phyloP scores from a whole-genome alignment of 345 rosid genomes.

The Salix arbutifolia region DNA sequence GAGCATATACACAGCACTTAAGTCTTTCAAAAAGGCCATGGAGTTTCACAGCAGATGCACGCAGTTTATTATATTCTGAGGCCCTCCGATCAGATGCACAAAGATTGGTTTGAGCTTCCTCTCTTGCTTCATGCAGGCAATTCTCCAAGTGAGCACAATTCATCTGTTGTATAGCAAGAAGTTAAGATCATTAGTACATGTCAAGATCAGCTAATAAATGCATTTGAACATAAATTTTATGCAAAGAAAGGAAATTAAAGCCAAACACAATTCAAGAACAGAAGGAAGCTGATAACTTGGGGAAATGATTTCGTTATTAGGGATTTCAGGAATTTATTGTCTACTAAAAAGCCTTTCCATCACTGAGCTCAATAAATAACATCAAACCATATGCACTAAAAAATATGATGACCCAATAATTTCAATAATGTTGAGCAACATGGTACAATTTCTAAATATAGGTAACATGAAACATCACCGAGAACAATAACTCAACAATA shows the following conservation, averaged over 20 bases:
- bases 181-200: not conserved
- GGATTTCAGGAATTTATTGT: not conserved
- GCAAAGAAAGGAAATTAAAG: not conserved
- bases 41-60: constrained; percentile 86
- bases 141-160: constrained; percentile 97
- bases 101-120: constrained; percentile 95
- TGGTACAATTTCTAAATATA: not conserved
- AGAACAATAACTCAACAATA: not conserved
- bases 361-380: not conserved
- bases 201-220: not conserved
- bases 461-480: not conserved
- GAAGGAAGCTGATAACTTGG: too few relatives aligned
- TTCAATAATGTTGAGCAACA: not conserved
- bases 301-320: not conserved
- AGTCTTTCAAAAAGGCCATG: constrained; percentile 80
- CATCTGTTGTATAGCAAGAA: constrained; percentile 49
- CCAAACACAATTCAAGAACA: not conserved
- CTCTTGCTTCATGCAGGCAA: constrained; percentile 96
- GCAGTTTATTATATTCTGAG: constrained; percentile 70
- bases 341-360: not conserved
- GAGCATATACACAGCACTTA: constrained; percentile 51
- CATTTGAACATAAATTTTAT: not conserved
- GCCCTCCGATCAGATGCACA: constrained; percentile 92
- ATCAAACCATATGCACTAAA: not conserved
- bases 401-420: not conserved